Evolutionary conservation across 2,329 filamentous ascomycete species (phyloP).

Genomic region (Fusarium newnesense): DNA sequence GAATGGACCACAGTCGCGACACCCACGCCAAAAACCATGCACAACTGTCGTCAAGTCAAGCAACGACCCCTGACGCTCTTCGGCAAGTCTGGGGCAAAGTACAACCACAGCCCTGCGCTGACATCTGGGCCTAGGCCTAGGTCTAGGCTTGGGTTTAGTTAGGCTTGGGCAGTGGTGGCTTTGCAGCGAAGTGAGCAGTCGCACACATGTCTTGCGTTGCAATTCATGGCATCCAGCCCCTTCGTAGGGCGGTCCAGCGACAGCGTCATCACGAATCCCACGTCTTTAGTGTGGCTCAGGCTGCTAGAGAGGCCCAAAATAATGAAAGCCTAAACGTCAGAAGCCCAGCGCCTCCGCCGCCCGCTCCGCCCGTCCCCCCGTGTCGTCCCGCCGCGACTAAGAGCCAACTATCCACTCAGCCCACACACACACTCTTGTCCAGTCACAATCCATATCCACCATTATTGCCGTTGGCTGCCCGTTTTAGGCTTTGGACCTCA

Average conservation of each 20-base stretch:
- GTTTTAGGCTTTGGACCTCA: constrained; percentile 36
- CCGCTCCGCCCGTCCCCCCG: constrained; percentile 33
- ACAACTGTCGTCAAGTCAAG: constrained; percentile 37
- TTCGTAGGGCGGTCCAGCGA: constrained; percentile 32
- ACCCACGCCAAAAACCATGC: constrained; percentile 24
- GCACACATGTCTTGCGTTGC: constrained; percentile 19
- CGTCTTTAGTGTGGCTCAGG: constrained; percentile 38
- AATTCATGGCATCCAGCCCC: constrained; percentile 34
- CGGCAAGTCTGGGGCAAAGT: constrained; percentile 41
- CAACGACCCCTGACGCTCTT: constrained; percentile 34
- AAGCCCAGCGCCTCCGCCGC: constrained; percentile 33
- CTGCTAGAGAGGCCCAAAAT: constrained; percentile 32
- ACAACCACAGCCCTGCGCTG: constrained; percentile 40
- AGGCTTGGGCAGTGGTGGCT: constrained; percentile 35
- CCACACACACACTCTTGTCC: constrained; percentile 36
- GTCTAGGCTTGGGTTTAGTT: constrained; percentile 18
- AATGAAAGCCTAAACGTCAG: constrained; percentile 33
- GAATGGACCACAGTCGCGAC: constrained; percentile 25
- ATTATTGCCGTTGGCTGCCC: constrained; percentile 33
- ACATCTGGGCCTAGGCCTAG: constrained; percentile 31
- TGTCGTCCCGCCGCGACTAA: constrained; percentile 38
- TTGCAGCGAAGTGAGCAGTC: constrained; percentile 38
- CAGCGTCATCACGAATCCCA: constrained; percentile 32
- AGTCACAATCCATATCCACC: constrained; percentile 38
- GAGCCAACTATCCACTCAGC: constrained; percentile 41